Conservation (phyloP, 306 rosid genomes). For the Hippophae gyantsensis region DNA sequence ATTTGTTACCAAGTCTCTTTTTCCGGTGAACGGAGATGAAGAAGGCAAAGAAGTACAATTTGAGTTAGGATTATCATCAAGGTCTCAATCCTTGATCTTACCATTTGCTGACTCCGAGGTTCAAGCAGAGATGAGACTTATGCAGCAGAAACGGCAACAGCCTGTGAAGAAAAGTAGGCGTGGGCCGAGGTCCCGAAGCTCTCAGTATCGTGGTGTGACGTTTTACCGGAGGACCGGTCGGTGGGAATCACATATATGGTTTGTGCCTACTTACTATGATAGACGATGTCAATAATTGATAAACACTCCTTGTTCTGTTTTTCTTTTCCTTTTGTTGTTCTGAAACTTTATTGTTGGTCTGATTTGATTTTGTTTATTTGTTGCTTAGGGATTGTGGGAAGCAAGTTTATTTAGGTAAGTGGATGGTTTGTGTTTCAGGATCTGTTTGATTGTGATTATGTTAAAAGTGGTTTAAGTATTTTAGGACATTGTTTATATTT, state of each 20-base stretch:
- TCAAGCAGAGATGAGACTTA: constrained; percentile 21
- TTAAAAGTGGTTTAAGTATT: too few species aligned
- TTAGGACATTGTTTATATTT: too few species aligned
- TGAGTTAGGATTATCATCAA: constrained; percentile 12
- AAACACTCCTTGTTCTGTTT: not conserved
- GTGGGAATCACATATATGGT: constrained; percentile 71
- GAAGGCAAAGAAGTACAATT: constrained; percentile 18
- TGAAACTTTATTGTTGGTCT: not conserved
- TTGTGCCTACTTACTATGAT: not conserved
- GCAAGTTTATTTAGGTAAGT: constrained; percentile 49
- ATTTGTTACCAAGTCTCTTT: constrained; percentile 24
- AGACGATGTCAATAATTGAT: not conserved
- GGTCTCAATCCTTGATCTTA: constrained; percentile 39
- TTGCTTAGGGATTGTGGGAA: constrained; percentile 49
- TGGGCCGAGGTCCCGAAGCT: constrained; percentile 53
- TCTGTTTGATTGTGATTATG: too few species aligned
- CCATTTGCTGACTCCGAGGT: constrained; percentile 25
- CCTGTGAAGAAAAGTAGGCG: constrained; percentile 39
- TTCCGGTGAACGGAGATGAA: constrained; percentile 18
- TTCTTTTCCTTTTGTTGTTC: not conserved
- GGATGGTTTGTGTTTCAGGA: too few species aligned
- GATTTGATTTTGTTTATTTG: not conserved
- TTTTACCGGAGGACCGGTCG: constrained; percentile 56
- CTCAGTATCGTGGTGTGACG: constrained; percentile 56
- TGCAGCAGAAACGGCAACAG: constrained; percentile 31